Conservation (phyloP, 2,329 filamentous ascomycete species). For the Phaeosphaeriaceae sp. region DNA sequence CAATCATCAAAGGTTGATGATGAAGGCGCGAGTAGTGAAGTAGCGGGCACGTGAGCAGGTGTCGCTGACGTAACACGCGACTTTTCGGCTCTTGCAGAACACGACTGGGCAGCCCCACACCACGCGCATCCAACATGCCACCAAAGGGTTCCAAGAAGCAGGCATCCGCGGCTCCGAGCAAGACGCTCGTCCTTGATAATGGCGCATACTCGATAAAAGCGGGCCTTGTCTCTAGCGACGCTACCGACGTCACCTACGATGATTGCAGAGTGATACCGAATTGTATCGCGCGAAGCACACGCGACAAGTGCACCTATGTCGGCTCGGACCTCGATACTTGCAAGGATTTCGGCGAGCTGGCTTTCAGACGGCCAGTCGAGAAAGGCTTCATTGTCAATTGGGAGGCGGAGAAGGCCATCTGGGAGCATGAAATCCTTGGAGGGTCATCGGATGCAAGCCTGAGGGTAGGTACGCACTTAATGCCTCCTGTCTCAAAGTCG, state of each 20-base stretch:
- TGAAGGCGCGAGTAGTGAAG: neutral
- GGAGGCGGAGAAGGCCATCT: slow-evolving; percentile 95
- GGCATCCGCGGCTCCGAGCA: slow-evolving; percentile 20
- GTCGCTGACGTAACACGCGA: slow-evolving; percentile 6
- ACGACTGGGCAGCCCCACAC: neutral
- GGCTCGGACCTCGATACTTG: slow-evolving; percentile 80
- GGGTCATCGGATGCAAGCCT: slow-evolving; percentile 72
- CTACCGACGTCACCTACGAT: slow-evolving; percentile 32
- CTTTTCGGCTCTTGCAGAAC: neutral
- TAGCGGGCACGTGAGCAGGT: slow-evolving; percentile 8
- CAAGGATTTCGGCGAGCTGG: slow-evolving; percentile 87
- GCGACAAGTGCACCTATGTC: slow-evolving; percentile 79
- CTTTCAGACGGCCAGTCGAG: slow-evolving; percentile 88
- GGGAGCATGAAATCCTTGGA: slow-evolving; percentile 88
- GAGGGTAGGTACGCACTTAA: slow-evolving; percentile 51
- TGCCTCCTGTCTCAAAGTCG: slow-evolving; percentile 22
- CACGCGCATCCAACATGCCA: slow-evolving; percentile 28
- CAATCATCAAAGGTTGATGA: neutral
- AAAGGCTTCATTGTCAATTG: slow-evolving; percentile 96
- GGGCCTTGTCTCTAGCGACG: slow-evolving; percentile 66
- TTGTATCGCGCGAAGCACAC: slow-evolving; percentile 80
- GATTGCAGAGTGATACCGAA: slow-evolving; percentile 80
- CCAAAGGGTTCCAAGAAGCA: slow-evolving; percentile 43
- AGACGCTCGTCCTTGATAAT: slow-evolving; percentile 90
- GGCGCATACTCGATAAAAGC: slow-evolving; percentile 92